Evolutionary conservation across 129 eudicot genomes (phyloP), one percentile per base, ranked within the genome.

Genomic region (Chrysanthemum makinoi): DNA sequence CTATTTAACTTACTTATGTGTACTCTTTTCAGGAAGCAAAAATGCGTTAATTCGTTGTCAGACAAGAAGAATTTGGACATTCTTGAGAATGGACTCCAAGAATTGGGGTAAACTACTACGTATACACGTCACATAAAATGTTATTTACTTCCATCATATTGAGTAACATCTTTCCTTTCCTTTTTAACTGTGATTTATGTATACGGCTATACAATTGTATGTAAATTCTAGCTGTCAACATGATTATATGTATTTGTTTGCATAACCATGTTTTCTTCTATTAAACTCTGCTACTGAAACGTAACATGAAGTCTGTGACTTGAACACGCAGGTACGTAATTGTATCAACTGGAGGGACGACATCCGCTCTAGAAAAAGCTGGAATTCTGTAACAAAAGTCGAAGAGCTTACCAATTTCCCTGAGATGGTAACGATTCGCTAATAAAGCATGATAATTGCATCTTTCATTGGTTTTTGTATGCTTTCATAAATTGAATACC

Each of bases 311-410:
- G 58, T 61, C 2, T 15, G 46, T 76, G 65, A 51, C 75, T 54
- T 50, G 71, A 26, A 20, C 73, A 17, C 75, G 53, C 70, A 89
- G 98, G 75, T 89, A 85, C 81, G 86, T 85, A 66, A 85, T 89
- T 79, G 93, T 95, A 76, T 95, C 99, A 62, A 95, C 99, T 18
- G 99, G 99, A 75, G 99, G 99, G 75, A 95, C 99, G 15, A 94
- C 99, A 72, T 87, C 96, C 39, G 80, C 97, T 52, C 72, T 95
- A 78, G 96, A 86, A 68, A 70, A 72, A 77, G 79, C 84, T 72
- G 99, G 97, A 43, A 83, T 95, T 71, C 91, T 56, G 97, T 95
- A 26, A 95, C 89, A 33, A 95, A 83, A 81, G 99, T 90, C 55
- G 99, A 94, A 76, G 91, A 95, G 52, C 85, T 90, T 26, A 95